Percentiles rank a stretch among this genome's conserved stretches.
phyloP scores from a whole-genome alignment of 768 basidiomycete genomes.

The Dacryopinax spathularia region DNA sequence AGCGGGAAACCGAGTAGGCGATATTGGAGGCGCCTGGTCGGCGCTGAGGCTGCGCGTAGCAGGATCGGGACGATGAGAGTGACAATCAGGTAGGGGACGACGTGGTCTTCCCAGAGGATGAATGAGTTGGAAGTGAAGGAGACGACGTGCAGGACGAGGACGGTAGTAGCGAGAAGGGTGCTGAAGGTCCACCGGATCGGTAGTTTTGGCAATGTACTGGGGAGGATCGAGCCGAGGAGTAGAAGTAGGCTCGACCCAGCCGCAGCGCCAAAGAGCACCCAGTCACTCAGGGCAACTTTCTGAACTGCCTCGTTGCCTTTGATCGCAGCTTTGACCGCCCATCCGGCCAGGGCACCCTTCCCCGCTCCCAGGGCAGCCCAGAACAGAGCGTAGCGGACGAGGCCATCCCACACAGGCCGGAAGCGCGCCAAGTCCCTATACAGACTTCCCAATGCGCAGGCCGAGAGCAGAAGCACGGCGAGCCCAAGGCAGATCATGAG shows the following conservation, averaged over 20 bases:
- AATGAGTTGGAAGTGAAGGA: constrained; percentile 88
- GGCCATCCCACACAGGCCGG: constrained; percentile 21
- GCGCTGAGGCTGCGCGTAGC: constrained; percentile 50
- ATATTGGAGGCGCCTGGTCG: constrained; percentile 49
- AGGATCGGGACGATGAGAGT: constrained; percentile 46
- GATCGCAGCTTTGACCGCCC: constrained; percentile 26
- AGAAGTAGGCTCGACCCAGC: constrained; percentile 35
- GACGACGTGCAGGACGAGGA: constrained; percentile 52
- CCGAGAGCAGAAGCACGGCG: constrained; percentile 42
- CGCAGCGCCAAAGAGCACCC: constrained; percentile 35
- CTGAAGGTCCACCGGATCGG: not conserved
- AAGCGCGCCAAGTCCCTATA: constrained; percentile 1
- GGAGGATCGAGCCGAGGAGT: constrained; percentile 31
- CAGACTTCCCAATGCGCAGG: constrained; percentile 27
- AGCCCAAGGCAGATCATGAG: constrained; percentile 64
- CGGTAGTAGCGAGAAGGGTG: constrained; percentile 21
- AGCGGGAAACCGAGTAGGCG: constrained; percentile 62
- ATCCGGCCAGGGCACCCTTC: constrained; percentile 17
- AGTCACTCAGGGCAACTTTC: constrained; percentile 21
- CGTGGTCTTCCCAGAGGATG: constrained; percentile 92
- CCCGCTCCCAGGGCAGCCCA: constrained; percentile 8
- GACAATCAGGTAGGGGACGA: constrained; percentile 59
- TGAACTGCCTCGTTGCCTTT: constrained; percentile 34
- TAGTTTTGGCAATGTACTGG: not conserved
- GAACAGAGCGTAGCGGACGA: constrained; percentile 13